A percentile compares a stretch with the other conserved stretches of the same genome.
Evolutionary conservation across 371 early-diverging fungal genomes (phyloP).

Genomic region (Mortierella sp.): DNA sequence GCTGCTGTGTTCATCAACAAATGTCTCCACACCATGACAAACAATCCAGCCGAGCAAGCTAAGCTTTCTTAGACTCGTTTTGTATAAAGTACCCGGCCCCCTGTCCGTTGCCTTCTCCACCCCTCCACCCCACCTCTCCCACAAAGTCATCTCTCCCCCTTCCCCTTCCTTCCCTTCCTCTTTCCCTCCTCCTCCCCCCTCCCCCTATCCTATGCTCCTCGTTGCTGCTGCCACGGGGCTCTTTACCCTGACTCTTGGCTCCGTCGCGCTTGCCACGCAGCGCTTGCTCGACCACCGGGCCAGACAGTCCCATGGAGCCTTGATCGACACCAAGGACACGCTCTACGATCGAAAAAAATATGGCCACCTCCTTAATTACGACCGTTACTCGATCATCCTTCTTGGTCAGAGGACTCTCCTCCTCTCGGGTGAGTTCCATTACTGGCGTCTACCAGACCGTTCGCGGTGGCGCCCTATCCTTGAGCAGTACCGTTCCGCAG

Average conservation of each 20-base stretch:
- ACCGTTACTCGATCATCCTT: constrained; percentile 67
- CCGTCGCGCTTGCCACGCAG: constrained; percentile 8
- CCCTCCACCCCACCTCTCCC: constrained; percentile 1
- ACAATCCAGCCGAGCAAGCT: too few relatives aligned
- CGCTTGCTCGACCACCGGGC: constrained; percentile 55
- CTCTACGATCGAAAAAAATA: constrained; percentile 66
- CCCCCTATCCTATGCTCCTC: too few relatives aligned
- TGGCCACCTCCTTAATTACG: constrained; percentile 69
- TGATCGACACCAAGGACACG: constrained; percentile 60
- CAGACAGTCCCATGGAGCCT: constrained; percentile 53
- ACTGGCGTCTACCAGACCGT: constrained; percentile 70
- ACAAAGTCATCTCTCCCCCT: not conserved
- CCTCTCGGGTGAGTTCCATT: constrained; percentile 82
- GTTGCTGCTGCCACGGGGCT: too few relatives aligned
- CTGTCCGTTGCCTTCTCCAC: too few relatives aligned
- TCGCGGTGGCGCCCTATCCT: constrained; percentile 58
- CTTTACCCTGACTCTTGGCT: constrained; percentile 10
- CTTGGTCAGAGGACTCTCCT: constrained; percentile 72
- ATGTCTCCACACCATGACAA: too few relatives aligned
- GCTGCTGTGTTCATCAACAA: too few relatives aligned
- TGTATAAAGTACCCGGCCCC: too few relatives aligned
- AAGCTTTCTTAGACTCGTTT: too few relatives aligned
- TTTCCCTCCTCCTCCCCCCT: not conserved
- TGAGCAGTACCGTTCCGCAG: constrained; percentile 75
- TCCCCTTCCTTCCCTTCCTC: not conserved